A percentile compares a stretch with the other conserved stretches of the same genome.
These are phyloP conservation scores for Arthrobotrys sphaeroides DNA, from an alignment of 2,329 filamentous ascomycete species.

Conservation along the genomic window DNA sequence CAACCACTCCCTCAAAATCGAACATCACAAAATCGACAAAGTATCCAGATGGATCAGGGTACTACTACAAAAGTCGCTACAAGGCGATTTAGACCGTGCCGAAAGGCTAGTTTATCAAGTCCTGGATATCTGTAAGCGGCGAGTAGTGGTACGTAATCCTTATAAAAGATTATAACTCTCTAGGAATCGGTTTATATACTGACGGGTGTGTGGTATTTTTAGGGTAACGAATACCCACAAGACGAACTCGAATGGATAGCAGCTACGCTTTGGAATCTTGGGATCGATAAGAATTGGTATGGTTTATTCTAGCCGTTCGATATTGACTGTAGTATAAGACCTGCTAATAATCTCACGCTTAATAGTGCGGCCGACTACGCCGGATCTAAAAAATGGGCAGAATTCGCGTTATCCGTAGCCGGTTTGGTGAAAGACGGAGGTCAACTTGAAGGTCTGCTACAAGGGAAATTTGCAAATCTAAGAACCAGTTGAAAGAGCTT, in stretches of 20 bases:
- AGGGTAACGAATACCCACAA: constrained; percentile 66
- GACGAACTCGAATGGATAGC: constrained; percentile 81
- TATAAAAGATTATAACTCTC: neutral
- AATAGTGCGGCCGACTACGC: constrained; percentile 68
- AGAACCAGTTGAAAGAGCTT: neutral
- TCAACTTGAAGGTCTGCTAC: constrained; percentile 63
- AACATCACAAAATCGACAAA: constrained; percentile 64
- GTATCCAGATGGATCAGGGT: constrained; percentile 57
- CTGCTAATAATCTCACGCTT: too few species aligned
- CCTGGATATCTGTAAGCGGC: constrained; percentile 42
- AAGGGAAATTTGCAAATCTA: constrained; percentile 61
- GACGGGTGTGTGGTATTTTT: constrained; percentile 56
- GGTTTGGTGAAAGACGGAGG: constrained; percentile 69
- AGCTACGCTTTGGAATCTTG: constrained; percentile 57
- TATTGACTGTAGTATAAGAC: too few species aligned
- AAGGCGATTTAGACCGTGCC: constrained; percentile 18
- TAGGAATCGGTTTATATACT: neutral
- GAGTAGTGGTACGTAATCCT: constrained; percentile 8
- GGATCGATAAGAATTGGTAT: constrained; percentile 57
- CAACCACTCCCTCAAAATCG: constrained; percentile 56
- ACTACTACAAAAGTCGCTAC: constrained; percentile 49
- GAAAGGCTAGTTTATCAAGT: constrained; percentile 43
- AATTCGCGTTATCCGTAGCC: constrained; percentile 71
- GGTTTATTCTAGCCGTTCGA: too few species aligned
- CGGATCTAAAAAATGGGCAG: constrained; percentile 70